Evolutionary conservation across 2,329 filamentous ascomycete genomes (phyloP), one percentile per base, ranked within the genome.

Genomic region (Colletotrichum kahawae): DNA sequence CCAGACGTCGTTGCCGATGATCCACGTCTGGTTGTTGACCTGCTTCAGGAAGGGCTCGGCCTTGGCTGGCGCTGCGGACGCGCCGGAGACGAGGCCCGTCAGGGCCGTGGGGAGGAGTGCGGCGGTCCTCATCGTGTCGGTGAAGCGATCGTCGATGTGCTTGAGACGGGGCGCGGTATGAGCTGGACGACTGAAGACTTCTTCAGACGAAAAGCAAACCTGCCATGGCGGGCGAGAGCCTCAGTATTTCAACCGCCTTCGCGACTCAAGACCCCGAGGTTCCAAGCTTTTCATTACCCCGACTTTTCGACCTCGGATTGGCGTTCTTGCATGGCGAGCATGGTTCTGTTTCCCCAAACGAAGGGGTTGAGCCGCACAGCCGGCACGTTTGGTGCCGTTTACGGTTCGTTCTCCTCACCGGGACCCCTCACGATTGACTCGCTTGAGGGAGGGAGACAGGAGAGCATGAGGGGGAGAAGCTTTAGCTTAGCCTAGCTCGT

Each of bases 1-100:
- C 80, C 80, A 81, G 54, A 80, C 54, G 59, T 79, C 80, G 51
- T 83, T 83, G 36, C 82, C 81, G 64, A 83, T 81, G 31, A 82
- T 70, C 81, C 81, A 82, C 10, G 78, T 82, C 71, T 79, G 73
- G 21, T 68, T 78, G 69, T 79, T 73, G 16, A 82, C 71, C 63
- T 82, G 77, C 18, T 63, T 77, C 31, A 83, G 68, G 65, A 82
- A 83, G 21, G 81, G 80, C 43, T 74, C 70, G 24, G 64, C 21
- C 34, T 70, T 62, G 54, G 57, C 48, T 12, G 70, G 65, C 12
- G 59, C 43, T 16, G 74, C 65, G 31, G 63, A 9, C 18, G 63
- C 57, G n/a, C 62, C 63, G 16, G 63, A 59, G 16, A 36, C 48
- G 33, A 75, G 64, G 21, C 38, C 72, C 21, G 62, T 38, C 16